Evolutionary conservation across 106 monocot genomes (phyloP), one percentile per base, ranked within the genome.

Genomic region (Allium fistulosum): DNA sequence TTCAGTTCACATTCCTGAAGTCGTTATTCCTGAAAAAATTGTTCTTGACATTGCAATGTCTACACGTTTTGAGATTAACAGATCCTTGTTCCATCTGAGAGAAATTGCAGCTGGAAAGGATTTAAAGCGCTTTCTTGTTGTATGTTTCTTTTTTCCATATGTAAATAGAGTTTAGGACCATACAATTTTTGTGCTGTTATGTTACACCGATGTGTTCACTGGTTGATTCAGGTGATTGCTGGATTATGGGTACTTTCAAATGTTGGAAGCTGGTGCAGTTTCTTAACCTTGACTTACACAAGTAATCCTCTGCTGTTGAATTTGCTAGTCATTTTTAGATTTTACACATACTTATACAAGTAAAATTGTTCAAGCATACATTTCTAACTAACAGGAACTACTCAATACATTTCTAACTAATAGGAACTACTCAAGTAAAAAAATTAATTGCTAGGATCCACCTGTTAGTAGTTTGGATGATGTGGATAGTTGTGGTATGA

Each of bases 171-270:
- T 37, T 37, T 37, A 37, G 4, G 37, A 37, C 5, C 1, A 5
- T 37, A 37, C 37, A 37, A 37, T 1, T 22, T 22, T 22, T 37
- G 37, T 2, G 37, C 37, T 37, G 37, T 49, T 53, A 7, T 27
- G 22, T 15, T 52, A 15, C 10, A 10, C 16, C 4, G 3, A 17
- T 7, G 16, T 37, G 37, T 37, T 37, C 37, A 5, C 4, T 37
- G 37, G 37, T 37, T 5, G 37, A 37, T 12, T 55, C 69, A 80
- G 80, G 80, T 85, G 27, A 72, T 79, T 77, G 80, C 64, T 48
- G 80, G 80, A 4, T 63, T 85, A 49, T 85, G 85, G 85, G 37
- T 79, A 63, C 50, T 81, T 27, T 85, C 85, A 12, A 37, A 76
- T 26, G 45, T 85, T 26, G 85, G 85, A 1, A 70, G 52, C 53